Evolutionary conservation across 1,284 basidiomycete species (phyloP), one percentile per base, ranked within the genome.

Genomic region (Trichosporon ovoides): DNA sequence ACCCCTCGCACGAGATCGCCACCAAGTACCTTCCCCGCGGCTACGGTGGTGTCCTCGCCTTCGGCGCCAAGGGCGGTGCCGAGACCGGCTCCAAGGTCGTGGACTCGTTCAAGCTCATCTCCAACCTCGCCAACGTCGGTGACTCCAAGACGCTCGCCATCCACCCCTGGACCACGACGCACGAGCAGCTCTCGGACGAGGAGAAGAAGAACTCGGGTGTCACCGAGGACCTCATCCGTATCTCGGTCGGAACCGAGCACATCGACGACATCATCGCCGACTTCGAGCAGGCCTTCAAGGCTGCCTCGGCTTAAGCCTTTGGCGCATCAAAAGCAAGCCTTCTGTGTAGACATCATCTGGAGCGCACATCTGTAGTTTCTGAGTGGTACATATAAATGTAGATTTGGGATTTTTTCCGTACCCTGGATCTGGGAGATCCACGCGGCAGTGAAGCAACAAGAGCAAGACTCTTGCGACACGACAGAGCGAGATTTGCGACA

Each of bases 211-310:
- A 80, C 1, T 81, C 86, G 2, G 91, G 91, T 31, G 89, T 93
- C 14, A 87, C 87, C 11, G 84, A 85, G 28, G 89, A 91, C 74
- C 77, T 91, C 53, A 88, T 92, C 68, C 83, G 88, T 62, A 85
- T 91, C 69, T 65, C 84, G 3, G 85, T 87, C 46, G 91, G 91
- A 16, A 89, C 89, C 63, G 91, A 94, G 77, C 85, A 85, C 66
- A 90, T 91, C 68, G 81, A 81, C 38, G 89, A 91, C 70, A 91
- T 91, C 71, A 87, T 91, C 66, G 88, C 87, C 12, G 90, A 93
- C 76, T 91, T 93, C 70, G 84, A 86, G 62, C 81, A 83, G 59
- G 85, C 85, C 5, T 77, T 84, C 62, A 67, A 67, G 49, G 53
- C 58, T 4, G 51, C 54, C 35, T 35, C 34, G 34, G 7, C 34